Percentiles rank a stretch among this genome's conserved stretches.
Evolutionary conservation across 2,329 filamentous ascomycete genomes (phyloP).

Genomic region (Epichloe gansuensis): DNA sequence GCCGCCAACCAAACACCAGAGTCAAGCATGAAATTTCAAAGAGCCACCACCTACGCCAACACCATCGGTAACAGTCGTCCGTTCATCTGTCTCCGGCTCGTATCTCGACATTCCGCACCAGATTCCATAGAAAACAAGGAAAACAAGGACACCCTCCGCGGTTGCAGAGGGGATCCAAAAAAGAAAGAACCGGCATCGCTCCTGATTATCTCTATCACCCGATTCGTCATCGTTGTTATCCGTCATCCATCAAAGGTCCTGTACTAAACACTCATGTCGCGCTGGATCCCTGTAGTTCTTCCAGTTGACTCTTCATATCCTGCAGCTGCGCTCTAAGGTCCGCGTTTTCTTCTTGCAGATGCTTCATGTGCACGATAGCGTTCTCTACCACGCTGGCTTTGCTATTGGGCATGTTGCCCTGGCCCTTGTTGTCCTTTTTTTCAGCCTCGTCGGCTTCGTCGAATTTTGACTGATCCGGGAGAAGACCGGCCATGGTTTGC

Average conservation of each 20-base stretch:
- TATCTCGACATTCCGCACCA: too few species aligned
- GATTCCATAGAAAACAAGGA: too few species aligned
- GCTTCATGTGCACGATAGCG: conserved; percentile 90
- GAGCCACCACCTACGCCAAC: not conserved
- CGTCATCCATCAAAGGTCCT: too few species aligned
- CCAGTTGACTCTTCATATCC: conserved; percentile 19
- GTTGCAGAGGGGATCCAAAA: not conserved
- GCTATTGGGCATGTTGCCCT: conserved; percentile 53
- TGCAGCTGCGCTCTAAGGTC: conserved; percentile 50
- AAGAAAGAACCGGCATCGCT: not conserved
- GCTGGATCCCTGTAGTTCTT: conserved; percentile 8
- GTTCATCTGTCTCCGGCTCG: too few species aligned
- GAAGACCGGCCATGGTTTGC: conserved; percentile 74
- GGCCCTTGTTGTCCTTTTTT: conserved; percentile 32
- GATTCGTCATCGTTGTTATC: not conserved
- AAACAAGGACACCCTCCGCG: too few species aligned
- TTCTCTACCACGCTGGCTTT: conserved; percentile 97
- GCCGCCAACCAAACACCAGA: not conserved
- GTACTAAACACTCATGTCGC: not conserved
- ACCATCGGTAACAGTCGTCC: not conserved
- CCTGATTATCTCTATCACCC: not conserved
- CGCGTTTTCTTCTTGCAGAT: conserved; percentile 61
- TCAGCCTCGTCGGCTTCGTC: conserved; percentile 31
- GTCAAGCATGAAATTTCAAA: not conserved
- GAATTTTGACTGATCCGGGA: conserved; percentile 47